Evolutionary conservation across 345 rosid genomes (phyloP), one percentile per base, ranked within the genome.

Genomic region (Ceriops tagal): DNA sequence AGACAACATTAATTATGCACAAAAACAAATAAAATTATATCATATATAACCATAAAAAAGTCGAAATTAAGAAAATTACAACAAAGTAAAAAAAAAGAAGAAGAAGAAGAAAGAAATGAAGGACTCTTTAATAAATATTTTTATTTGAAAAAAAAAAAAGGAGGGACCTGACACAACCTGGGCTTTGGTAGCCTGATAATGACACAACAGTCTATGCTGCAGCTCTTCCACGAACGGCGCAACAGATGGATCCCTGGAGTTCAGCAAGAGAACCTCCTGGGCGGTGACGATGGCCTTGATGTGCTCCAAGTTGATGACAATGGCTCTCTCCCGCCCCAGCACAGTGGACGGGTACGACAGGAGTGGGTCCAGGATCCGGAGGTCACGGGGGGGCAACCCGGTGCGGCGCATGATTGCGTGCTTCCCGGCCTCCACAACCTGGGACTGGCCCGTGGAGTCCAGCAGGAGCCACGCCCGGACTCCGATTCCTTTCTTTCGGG

Each of bases 371-470:
- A 92, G 87, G 51, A 88, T 87, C 80, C 99, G 85, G 27, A 95
- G 96, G 78, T 95, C 97, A 15, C 96, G 85, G 18, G 89, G 93
- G 19, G 96, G 96, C 5, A 90, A 78, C n/a, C 97, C 93, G 15
- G 97, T 92, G 1, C 88, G 97, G 57, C 96, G 89, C 99, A 95
- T 95, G 83, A 91, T 88, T 11, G 84, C 67, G 74, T 95, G 96
- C 78, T 95, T 95, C 0, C 96, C 96, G 11, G 78, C 96, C 64
- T 88, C 96, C 65, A 74, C 81, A 6, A 79, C 81, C 64, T 78
- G 76, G 31, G 85, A 66, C 69, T 83, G 85, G 6, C 96, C 92
- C 1, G 86, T 80, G 43, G 89, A 75, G 73, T 76, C 84, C 6
- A 95, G 77, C 35, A 84, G 74, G 49, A 91, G 86, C 96, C 96